A percentile compares a stretch with the other conserved stretches of the same genome.
These are phyloP conservation scores for Blastobotrys apis DNA, from an alignment of 1,139 yeast genomes.

Conservation along the genomic window DNA sequence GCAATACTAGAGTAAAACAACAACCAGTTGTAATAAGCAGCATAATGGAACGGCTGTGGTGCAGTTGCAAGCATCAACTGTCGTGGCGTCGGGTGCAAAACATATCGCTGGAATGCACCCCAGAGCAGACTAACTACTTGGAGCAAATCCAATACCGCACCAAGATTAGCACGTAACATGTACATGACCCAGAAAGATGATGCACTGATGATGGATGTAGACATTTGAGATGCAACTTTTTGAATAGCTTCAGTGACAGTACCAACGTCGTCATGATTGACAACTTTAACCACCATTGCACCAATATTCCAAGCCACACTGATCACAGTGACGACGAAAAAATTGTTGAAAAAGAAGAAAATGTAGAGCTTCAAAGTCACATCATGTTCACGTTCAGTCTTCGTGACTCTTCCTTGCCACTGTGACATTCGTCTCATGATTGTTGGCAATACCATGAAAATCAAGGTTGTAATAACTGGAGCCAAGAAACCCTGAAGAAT, in stretches of 20 bases:
- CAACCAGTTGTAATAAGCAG: slow-evolving; percentile 36
- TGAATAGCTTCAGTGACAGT: slow-evolving; percentile 10
- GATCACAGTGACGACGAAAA: slow-evolving; percentile 37
- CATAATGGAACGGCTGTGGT: slow-evolving; percentile 38
- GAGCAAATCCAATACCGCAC: slow-evolving; percentile 33
- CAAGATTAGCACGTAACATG: slow-evolving; percentile 35
- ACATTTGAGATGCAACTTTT: slow-evolving; percentile 28
- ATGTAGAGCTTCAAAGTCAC: slow-evolving; percentile 38
- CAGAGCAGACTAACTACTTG: slow-evolving; percentile 33
- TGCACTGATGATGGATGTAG: slow-evolving; percentile 37
- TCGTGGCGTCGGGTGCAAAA: slow-evolving; percentile 38
- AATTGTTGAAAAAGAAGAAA: slow-evolving; percentile 40
- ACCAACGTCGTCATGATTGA: slow-evolving; percentile 19
- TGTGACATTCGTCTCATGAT: slow-evolving; percentile 38
- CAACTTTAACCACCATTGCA: slow-evolving; percentile 31
- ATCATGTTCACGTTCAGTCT: slow-evolving; percentile 37
- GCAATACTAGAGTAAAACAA: slow-evolving; percentile 39
- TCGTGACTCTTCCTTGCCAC: slow-evolving; percentile 39
- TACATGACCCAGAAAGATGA: slow-evolving; percentile 44
- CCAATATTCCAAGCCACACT: slow-evolving; percentile 40
- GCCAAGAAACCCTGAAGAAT: slow-evolving; percentile 40
- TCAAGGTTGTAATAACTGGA: slow-evolving; percentile 35
- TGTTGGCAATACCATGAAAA: slow-evolving; percentile 37
- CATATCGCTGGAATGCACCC: slow-evolving; percentile 29
- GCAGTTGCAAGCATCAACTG: slow-evolving; percentile 35